These are phyloP conservation scores for Sporothrix schenckii DNA, from an alignment of 2,329 filamentous ascomycete genomes.

Conservation along the genomic window DNA sequence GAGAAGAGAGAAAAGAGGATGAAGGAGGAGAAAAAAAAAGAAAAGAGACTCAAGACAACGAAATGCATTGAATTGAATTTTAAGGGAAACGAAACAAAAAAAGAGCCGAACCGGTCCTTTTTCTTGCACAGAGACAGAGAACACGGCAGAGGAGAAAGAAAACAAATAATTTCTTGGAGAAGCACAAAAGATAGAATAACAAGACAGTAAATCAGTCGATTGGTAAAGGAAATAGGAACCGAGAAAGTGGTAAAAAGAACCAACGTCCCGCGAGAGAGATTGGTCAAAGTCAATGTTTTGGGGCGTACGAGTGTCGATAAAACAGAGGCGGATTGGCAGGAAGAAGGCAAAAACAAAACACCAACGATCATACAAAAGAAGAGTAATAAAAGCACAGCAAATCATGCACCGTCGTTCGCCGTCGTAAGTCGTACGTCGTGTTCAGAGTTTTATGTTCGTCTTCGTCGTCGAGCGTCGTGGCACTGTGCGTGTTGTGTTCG, in stretches of 20 bases:
- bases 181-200: not conserved
- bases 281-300: slow-evolving; percentile 11
- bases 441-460: slow-evolving; percentile 12
- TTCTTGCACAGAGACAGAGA: not conserved
- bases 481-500: slow-evolving; percentile 18
- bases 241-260: slow-evolving; percentile 1
- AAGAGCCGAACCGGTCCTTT: not conserved
- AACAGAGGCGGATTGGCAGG: slow-evolving; percentile 1
- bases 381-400: slow-evolving; percentile 15
- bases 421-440: slow-evolving; percentile 26
- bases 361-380: slow-evolving; percentile 18
- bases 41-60: not conserved
- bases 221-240: not conserved
- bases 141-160: not conserved
- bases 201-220: slow-evolving; percentile 6
- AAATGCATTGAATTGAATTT: not conserved
- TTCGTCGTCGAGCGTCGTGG: slow-evolving; percentile 27
- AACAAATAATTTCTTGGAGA: not conserved
- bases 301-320: not conserved
- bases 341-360: not conserved
- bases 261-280: slow-evolving; percentile 19
- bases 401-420: slow-evolving; percentile 26
- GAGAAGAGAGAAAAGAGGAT: not conserved
- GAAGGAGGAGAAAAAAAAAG: not conserved
- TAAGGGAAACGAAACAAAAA: slow-evolving; percentile 1